A percentile compares a stretch with the other conserved stretches of the same genome.
These are phyloP conservation scores for Tanacetum coccineum DNA, from an alignment of 129 eudicot species.

Conservation along the genomic window DNA sequence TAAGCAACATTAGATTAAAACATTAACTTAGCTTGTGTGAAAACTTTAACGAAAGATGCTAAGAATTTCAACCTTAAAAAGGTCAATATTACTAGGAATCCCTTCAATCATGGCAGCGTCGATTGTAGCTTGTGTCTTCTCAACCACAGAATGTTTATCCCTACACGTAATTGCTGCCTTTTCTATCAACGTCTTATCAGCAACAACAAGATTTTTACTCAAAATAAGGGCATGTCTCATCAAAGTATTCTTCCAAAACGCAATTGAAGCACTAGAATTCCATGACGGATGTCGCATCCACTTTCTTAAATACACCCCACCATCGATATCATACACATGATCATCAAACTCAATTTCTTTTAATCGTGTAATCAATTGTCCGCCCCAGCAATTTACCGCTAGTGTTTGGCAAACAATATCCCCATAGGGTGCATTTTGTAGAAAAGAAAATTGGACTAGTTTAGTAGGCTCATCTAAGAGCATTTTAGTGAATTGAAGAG, in stretches of 20 bases:
- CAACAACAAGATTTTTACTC: conserved; percentile 76
- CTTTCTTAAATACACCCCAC: conserved; percentile 72
- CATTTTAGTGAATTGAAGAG: conserved; percentile 67
- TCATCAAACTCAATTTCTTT: conserved; percentile 25
- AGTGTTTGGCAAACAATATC: conserved; percentile 84
- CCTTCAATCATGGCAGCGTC: conserved; percentile 99
- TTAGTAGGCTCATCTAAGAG: conserved; percentile 80
- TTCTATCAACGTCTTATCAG: conserved; percentile 65
- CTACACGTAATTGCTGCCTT: conserved; percentile 66
- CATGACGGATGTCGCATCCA: conserved; percentile 90
- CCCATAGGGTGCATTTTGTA: conserved; percentile 80
- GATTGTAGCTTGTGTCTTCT: conserved; percentile 92
- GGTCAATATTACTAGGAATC: conserved; percentile 94
- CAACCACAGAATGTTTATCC: conserved; percentile 53
- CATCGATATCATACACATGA: conserved; percentile 71
- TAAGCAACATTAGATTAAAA: conserved; percentile 13
- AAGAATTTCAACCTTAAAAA: conserved; percentile 70
- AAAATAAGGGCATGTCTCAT: conserved; percentile 55
- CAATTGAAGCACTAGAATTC: conserved; percentile 64
- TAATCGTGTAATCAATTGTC: conserved; percentile 50
- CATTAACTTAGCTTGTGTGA: background rate
- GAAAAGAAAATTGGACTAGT: conserved; percentile 69
- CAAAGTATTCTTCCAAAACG: conserved; percentile 68
- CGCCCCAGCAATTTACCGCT: conserved; percentile 93
- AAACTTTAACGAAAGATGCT: background rate